Base-by-base conservation (phyloP, 352 stramenopile species). In the Phytophthora sojae region DNA sequence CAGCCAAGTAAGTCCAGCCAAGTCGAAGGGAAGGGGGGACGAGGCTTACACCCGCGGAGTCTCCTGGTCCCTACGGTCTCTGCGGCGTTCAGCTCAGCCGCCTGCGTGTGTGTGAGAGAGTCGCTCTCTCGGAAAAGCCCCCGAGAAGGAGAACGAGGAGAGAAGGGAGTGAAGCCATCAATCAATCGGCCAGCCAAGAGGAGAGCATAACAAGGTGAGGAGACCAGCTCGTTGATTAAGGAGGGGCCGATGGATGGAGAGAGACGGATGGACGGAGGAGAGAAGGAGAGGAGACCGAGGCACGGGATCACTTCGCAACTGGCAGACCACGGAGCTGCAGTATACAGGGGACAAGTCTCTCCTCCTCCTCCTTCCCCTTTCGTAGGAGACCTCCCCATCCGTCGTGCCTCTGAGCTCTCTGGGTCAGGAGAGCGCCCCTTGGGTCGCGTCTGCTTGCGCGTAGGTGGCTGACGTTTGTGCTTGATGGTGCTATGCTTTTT, bases 1-100 rank as follows among this genome's bases (percentile, higher is more conserved):
- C 58, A 25, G 12, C 55, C 39, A 64, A 56, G 25, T 25, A 44
- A 58, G 59, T 66, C 15, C 58, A 25, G 12, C 55, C 39, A 64
- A 56, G n/a, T 26, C 37, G 7, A 35, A 57, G 37, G 30, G 30
- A 30, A 4, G 11, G 35, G 14, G 35, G 35, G 35, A 14, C 35
- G 35, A 42, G 11, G 35, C 35, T 42, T 14, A 17, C 15, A 4
- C 35, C 26, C 26, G 26, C 26, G 26, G 26, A 4, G 26, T 30
- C 26, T 30, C 26, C 26, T 30, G 26, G 26, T 30, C 26, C 26
- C 26, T 4, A 30, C 26, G 26, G 26, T 30, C 26, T 30, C 26
- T 30, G 6, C 26, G 6, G 26, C 26, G 26, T 30, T 6, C 2
- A 30, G 26, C 21, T 21, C 1, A 21, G 21, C 21, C 26, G 26